phyloP scores from a whole-genome alignment of 2,329 filamentous ascomycete species.

The Cladosporium velox region DNA sequence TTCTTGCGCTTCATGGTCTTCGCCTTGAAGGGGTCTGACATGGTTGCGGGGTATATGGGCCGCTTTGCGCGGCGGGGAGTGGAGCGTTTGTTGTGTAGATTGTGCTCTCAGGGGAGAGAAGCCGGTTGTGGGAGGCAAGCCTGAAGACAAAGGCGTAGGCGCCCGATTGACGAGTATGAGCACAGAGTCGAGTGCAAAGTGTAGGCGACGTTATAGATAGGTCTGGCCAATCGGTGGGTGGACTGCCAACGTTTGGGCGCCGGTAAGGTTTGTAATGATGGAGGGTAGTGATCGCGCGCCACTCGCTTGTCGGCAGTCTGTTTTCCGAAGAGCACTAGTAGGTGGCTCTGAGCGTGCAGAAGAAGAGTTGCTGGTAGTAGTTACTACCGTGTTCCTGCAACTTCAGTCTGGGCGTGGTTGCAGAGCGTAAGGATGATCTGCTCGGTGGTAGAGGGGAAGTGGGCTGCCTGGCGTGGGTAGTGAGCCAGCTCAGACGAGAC shows the following conservation, averaged over 20 bases:
- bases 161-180: background rate
- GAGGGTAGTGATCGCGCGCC: background rate
- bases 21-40: slow-evolving; percentile 64
- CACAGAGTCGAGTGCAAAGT: background rate
- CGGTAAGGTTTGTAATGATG: slow-evolving; percentile 4
- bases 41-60: slow-evolving; percentile 25
- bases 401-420: background rate
- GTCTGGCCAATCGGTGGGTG: slow-evolving; percentile 2
- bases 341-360: background rate
- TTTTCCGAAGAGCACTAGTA: background rate
- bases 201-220: slow-evolving; percentile 5
- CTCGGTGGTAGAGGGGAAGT: slow-evolving; percentile 5
- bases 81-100: slow-evolving; percentile 1
- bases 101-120: background rate
- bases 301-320: background rate
- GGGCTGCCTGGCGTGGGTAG: background rate
- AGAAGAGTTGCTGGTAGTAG: background rate
- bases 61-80: slow-evolving; percentile 13
- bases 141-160: background rate
- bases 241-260: slow-evolving; percentile 12
- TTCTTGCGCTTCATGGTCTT: slow-evolving; percentile 98
- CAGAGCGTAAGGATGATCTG: background rate
- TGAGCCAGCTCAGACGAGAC: background rate
- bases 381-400: background rate
- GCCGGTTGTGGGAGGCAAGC: background rate